A percentile compares a stretch with the other conserved stretches of the same genome.
Evolutionary conservation across 2,329 filamentous ascomycete genomes (phyloP).

Genomic region (Fusarium falciforme): DNA sequence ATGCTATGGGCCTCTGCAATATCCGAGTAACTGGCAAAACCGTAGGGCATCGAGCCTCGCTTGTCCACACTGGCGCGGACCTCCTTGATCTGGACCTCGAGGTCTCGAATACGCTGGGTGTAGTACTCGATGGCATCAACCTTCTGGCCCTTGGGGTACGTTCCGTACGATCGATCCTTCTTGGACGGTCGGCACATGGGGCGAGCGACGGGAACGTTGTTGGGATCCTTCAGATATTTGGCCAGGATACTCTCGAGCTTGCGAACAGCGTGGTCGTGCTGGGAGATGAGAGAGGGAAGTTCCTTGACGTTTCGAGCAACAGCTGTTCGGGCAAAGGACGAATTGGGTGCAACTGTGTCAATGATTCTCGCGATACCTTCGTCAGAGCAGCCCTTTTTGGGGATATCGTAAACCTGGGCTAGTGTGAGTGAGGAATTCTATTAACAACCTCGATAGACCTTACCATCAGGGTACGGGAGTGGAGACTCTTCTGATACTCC

Average conservation of each 20-base stretch:
- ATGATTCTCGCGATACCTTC: slow-evolving; percentile 89
- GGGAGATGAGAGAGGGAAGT: slow-evolving; percentile 83
- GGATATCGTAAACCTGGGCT: slow-evolving; percentile 82
- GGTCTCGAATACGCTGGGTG: slow-evolving; percentile 82
- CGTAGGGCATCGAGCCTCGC: slow-evolving; percentile 88
- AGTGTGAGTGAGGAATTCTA: slow-evolving; percentile 8
- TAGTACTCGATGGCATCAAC: slow-evolving; percentile 96
- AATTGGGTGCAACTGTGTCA: slow-evolving; percentile 81
- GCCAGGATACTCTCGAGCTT: slow-evolving; percentile 86
- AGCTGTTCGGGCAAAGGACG: slow-evolving; percentile 81
- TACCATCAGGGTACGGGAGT: slow-evolving; percentile 78
- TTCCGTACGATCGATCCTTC: slow-evolving; percentile 75
- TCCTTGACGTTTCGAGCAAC: slow-evolving; percentile 94
- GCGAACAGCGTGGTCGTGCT: slow-evolving; percentile 84
- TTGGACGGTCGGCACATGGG: slow-evolving; percentile 85
- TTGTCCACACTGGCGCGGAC: slow-evolving; percentile 85
- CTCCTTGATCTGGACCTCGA: slow-evolving; percentile 87
- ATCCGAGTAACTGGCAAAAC: slow-evolving; percentile 92
- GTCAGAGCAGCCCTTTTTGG: slow-evolving; percentile 79
- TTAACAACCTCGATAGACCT: slow-evolving; percentile 32
- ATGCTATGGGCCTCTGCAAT: slow-evolving; percentile 90
- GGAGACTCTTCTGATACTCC: slow-evolving; percentile 89
- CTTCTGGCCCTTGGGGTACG: slow-evolving; percentile 76
- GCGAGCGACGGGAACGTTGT: slow-evolving; percentile 79
- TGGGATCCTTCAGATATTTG: slow-evolving; percentile 90